phyloP scores from a whole-genome alignment of 2,329 filamentous ascomycete species.

The Myotisia sp. region DNA sequence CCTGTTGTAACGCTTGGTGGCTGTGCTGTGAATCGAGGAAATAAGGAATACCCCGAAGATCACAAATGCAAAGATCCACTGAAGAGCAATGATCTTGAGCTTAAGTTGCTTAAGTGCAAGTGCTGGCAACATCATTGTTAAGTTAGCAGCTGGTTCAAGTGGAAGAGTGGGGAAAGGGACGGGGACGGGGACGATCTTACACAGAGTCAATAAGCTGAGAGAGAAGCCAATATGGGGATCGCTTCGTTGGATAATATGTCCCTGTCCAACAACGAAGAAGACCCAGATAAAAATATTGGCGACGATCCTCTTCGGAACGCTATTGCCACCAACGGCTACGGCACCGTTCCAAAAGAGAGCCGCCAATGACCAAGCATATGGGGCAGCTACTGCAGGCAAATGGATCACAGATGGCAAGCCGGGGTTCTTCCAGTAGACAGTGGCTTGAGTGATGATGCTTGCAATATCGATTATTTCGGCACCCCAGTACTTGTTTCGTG shows the following conservation, averaged over 20 bases:
- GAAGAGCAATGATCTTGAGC: slow-evolving; percentile 58
- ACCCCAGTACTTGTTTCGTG: slow-evolving; percentile 58
- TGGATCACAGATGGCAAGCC: slow-evolving; percentile 62
- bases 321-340: slow-evolving; percentile 57
- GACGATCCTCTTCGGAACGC: slow-evolving; percentile 57
- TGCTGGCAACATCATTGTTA: slow-evolving; percentile 24
- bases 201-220: slow-evolving; percentile 56
- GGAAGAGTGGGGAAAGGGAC: neutral
- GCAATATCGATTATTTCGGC: slow-evolving; percentile 61
- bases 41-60: slow-evolving; percentile 56
- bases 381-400: slow-evolving; percentile 57
- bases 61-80: slow-evolving; percentile 85
- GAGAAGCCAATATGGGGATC: slow-evolving; percentile 67
- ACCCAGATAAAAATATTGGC: slow-evolving; percentile 84
- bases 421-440: slow-evolving; percentile 67
- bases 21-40: slow-evolving; percentile 40
- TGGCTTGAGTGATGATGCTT: slow-evolving; percentile 69
- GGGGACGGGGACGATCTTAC: slow-evolving; percentile 31
- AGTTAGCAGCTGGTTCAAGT: slow-evolving; percentile 7
- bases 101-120: slow-evolving; percentile 67
- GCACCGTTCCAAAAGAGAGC: slow-evolving; percentile 83
- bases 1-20: slow-evolving; percentile 22
- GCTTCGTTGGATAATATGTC: slow-evolving; percentile 62
- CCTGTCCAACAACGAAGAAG: slow-evolving; percentile 58
- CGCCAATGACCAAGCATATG: slow-evolving; percentile 73